phyloP scores from a whole-genome alignment of 352 stramenopile genomes.

The Aphanomyces invadans region DNA sequence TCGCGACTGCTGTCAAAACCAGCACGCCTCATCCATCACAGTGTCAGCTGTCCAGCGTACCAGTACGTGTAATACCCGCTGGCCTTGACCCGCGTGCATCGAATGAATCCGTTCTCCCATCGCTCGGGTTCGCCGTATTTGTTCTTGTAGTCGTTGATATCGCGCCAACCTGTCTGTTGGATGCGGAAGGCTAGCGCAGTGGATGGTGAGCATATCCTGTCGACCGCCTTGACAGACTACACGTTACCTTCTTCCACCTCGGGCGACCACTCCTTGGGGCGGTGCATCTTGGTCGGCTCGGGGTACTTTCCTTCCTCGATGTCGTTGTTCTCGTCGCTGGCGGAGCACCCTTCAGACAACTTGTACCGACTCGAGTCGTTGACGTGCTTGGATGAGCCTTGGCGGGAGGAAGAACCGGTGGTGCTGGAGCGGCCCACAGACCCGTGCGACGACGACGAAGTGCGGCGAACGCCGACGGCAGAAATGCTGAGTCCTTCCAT shows the following conservation, averaged over 20 bases:
- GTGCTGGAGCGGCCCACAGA: slow-evolving; percentile 3
- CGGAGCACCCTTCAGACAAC: slow-evolving; percentile 7
- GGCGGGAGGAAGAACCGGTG: background rate
- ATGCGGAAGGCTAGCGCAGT: slow-evolving; percentile 45
- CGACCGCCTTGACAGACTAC: too few relatives aligned
- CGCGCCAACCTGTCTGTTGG: slow-evolving; percentile 61
- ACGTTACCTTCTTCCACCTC: slow-evolving; percentile 65
- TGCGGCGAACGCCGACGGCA: slow-evolving; percentile 8
- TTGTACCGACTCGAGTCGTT: slow-evolving; percentile 17
- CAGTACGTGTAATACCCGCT: slow-evolving; percentile 82
- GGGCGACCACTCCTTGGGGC: slow-evolving; percentile 57
- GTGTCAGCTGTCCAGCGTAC: slow-evolving; percentile 30
- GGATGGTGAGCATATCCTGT: background rate
- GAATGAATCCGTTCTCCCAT: slow-evolving; percentile 67
- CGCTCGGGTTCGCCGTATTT: slow-evolving; percentile 62
- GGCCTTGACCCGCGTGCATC: slow-evolving; percentile 70
- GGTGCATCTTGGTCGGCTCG: slow-evolving; percentile 29
- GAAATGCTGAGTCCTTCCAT: slow-evolving; percentile 25
- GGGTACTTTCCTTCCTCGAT: slow-evolving; percentile 20
- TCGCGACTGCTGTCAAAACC: too few relatives aligned
- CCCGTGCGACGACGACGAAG: background rate
- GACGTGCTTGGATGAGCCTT: background rate
- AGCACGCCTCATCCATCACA: too few relatives aligned
- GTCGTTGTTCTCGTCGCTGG: slow-evolving; percentile 24
- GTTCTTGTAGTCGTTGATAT: slow-evolving; percentile 77